Conservation (phyloP, 208 protist genomes). For the Trypanosoma lewisi region DNA sequence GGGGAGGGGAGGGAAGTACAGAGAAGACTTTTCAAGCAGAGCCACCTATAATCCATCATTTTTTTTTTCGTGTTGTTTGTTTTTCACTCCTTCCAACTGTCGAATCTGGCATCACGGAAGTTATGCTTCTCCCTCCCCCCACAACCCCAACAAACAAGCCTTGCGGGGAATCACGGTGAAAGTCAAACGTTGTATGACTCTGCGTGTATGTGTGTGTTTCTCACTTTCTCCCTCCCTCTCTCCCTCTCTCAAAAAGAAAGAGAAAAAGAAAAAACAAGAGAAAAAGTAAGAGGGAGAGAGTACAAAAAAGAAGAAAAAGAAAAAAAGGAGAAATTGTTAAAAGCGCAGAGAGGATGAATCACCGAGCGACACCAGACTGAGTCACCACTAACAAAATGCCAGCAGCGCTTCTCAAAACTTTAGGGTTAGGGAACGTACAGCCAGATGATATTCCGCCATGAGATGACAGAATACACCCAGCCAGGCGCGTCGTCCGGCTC, state of each 20-base stretch:
- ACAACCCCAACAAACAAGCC: not conserved
- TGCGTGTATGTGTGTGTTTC: not conserved
- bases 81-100: not conserved
- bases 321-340: not conserved
- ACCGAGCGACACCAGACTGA: conserved; percentile 18
- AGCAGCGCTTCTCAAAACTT: conserved; percentile 11
- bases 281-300: not conserved
- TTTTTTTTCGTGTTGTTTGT: not conserved
- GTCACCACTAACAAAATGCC: conserved; percentile 8
- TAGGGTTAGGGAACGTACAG: conserved; percentile 26
- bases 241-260: too few species aligned
- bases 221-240: too few species aligned
- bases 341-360: not conserved
- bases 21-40: not conserved
- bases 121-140: not conserved
- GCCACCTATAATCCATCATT: conserved; percentile 4
- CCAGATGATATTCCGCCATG: not conserved
- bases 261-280: not conserved
- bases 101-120: not conserved
- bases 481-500: conserved; percentile 18
- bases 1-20: not conserved
- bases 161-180: not conserved
- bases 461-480: not conserved
- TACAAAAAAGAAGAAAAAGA: not conserved
- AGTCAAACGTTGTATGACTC: not conserved